Evolutionary conservation across 768 basidiomycete species (phyloP).

Genomic region (Pisolithus microcarpus): DNA sequence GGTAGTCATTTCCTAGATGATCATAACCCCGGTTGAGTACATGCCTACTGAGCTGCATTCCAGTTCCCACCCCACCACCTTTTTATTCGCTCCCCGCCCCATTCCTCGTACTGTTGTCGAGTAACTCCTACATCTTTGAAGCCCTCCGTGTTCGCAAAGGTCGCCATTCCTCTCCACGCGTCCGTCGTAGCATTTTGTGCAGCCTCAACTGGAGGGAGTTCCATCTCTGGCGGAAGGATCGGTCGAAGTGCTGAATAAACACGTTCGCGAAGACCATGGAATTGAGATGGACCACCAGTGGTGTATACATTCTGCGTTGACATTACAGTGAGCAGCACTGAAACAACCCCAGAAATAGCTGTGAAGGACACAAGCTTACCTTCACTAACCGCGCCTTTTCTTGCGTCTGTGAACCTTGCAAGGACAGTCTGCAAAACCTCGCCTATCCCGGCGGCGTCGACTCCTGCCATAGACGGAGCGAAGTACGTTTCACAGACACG

Average conservation of each 20-base stretch:
- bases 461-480: too few species aligned
- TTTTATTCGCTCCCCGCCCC: too few species aligned
- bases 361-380: constrained; percentile 34
- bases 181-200: constrained; percentile 66
- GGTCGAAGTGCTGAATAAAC: too few species aligned
- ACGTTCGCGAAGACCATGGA: too few species aligned
- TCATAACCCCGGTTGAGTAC: too few species aligned
- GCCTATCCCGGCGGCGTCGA: too few species aligned
- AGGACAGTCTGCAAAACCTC: constrained; percentile 86
- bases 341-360: background rate
- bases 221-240: too few species aligned
- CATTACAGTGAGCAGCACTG: background rate
- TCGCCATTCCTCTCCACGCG: constrained; percentile 92
- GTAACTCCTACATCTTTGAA: constrained; percentile 57
- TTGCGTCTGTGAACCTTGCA: constrained; percentile 53
- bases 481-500: too few species aligned
- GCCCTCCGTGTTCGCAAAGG: constrained; percentile 51
- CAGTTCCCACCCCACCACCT: constrained; percentile 96
- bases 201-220: too few species aligned
- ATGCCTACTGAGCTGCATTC: constrained; percentile 34
- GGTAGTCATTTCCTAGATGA: too few species aligned
- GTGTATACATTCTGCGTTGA: constrained; percentile 73
- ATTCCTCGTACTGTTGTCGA: constrained; percentile 80
- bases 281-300: too few species aligned
- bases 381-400: constrained; percentile 71